phyloP scores from a whole-genome alignment of 2,329 filamentous ascomycete genomes.

The Fusarium robinianum region DNA sequence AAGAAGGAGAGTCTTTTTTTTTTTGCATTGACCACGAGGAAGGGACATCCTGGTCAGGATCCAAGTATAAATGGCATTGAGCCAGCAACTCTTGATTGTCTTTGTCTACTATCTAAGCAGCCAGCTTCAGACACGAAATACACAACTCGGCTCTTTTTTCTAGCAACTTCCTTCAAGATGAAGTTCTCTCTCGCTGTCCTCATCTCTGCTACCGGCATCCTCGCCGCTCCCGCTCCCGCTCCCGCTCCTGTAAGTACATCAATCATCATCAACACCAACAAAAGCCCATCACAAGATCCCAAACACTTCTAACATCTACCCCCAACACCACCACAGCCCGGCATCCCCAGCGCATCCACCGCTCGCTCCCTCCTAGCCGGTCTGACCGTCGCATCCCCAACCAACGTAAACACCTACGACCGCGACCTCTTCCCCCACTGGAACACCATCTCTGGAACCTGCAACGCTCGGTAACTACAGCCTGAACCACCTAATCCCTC shows the following conservation, averaged over 20 bases:
- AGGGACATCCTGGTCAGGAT: no score
- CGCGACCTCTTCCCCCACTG: slow-evolving; percentile 74
- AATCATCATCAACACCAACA: neutral
- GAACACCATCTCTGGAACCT: slow-evolving; percentile 66
- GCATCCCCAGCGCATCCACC: slow-evolving; percentile 62
- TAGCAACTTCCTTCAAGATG: slow-evolving; percentile 37
- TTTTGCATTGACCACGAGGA: no score
- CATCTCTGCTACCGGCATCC: slow-evolving; percentile 33
- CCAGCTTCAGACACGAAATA: neutral
- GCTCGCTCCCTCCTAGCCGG: slow-evolving; percentile 62
- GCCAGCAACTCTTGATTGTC: neutral
- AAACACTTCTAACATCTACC: slow-evolving; percentile 3
- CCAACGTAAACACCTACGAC: slow-evolving; percentile 61
- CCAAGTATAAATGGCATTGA: no score
- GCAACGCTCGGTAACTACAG: slow-evolving; percentile 64
- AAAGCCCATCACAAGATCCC: no score
- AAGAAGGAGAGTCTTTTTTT: no score
- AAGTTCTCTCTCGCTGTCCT: slow-evolving; percentile 38
- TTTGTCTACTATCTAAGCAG: neutral
- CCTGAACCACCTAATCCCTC: neutral
- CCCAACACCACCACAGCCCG: slow-evolving; percentile 46
- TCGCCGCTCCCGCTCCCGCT: slow-evolving; percentile 38
- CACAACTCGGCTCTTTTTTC: no score
- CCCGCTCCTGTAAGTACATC: slow-evolving; percentile 36
- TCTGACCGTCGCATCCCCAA: slow-evolving; percentile 61